phyloP scores from a whole-genome alignment of 2,329 filamentous ascomycete genomes.

The Colletotrichum magnum region DNA sequence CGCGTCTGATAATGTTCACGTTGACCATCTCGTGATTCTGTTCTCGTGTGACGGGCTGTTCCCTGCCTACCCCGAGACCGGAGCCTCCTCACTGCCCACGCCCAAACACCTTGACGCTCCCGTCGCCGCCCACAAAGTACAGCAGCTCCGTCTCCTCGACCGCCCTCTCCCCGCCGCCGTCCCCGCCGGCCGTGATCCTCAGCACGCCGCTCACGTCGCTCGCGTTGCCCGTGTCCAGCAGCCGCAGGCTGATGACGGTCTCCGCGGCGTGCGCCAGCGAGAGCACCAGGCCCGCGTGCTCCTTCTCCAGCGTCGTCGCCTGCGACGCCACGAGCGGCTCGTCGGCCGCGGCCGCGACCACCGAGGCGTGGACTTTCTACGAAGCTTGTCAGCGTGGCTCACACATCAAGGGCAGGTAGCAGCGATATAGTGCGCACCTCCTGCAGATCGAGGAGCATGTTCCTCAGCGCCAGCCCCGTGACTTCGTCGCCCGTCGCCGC shows the following conservation, averaged over 20 bases:
- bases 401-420: not conserved
- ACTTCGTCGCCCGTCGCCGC: conserved; percentile 67
- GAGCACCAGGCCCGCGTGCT: conserved; percentile 79
- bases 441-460: conserved; percentile 71
- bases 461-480: conserved; percentile 63
- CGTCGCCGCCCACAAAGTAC: conserved; percentile 86
- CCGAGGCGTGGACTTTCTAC: conserved; percentile 74
- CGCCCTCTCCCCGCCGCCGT: conserved; percentile 42
- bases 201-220: conserved; percentile 92
- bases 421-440: conserved; percentile 65
- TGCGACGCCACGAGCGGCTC: conserved; percentile 75
- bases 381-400: conserved; percentile 17
- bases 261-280: conserved; percentile 81
- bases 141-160: conserved; percentile 79
- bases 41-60: too few species aligned
- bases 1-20: too few species aligned
- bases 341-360: conserved; percentile 81
- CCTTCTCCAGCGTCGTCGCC: conserved; percentile 76
- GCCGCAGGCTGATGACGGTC: conserved; percentile 79
- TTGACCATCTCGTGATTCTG: too few species aligned
- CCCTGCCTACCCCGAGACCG: not conserved
- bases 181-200: conserved; percentile 75
- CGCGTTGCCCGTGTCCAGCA: conserved; percentile 89
- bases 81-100: conserved; percentile 69
- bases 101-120: conserved; percentile 86